Evolutionary conservation across 2,329 filamentous ascomycete genomes (phyloP).

Genomic region (Hirsutella thompsonii): DNA sequence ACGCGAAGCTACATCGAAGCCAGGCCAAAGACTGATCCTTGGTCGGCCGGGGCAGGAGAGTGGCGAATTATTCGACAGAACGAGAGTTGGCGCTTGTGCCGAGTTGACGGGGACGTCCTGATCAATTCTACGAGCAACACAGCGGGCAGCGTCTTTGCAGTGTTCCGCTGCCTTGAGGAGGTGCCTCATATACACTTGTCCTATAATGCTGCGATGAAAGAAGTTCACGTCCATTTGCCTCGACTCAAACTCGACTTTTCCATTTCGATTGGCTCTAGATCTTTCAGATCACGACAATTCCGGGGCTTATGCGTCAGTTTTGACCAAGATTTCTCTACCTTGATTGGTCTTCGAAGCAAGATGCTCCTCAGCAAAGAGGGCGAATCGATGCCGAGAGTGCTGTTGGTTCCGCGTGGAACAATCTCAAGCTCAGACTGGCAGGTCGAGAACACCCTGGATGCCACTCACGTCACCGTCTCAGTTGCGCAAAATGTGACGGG

Average conservation of each 20-base stretch:
- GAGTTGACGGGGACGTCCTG: background rate
- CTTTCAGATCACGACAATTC: conserved; percentile 33
- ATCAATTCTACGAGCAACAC: background rate
- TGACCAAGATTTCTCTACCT: conserved; percentile 29
- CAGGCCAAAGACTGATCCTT: conserved; percentile 12
- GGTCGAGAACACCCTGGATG: no score
- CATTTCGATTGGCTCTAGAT: conserved; percentile 11
- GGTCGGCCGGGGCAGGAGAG: conserved; percentile 10
- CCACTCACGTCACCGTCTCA: no score
- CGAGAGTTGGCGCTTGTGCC: conserved; percentile 10
- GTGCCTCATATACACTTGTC: background rate
- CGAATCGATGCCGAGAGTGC: no score
- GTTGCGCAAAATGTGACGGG: no score
- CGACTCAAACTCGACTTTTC: conserved; percentile 34
- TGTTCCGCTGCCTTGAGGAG: background rate
- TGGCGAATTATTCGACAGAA: conserved; percentile 10
- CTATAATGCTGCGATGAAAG: background rate
- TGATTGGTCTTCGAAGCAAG: conserved; percentile 23
- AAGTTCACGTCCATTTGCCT: conserved; percentile 30
- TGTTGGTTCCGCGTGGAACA: no score
- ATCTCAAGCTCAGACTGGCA: no score
- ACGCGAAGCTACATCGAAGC: no score
- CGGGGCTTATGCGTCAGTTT: conserved; percentile 34
- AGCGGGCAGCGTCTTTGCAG: background rate
- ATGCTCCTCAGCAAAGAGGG: no score